Evolutionary conservation across 306 rosid species (phyloP).

Genomic region (Ochetophila trinervis): DNA sequence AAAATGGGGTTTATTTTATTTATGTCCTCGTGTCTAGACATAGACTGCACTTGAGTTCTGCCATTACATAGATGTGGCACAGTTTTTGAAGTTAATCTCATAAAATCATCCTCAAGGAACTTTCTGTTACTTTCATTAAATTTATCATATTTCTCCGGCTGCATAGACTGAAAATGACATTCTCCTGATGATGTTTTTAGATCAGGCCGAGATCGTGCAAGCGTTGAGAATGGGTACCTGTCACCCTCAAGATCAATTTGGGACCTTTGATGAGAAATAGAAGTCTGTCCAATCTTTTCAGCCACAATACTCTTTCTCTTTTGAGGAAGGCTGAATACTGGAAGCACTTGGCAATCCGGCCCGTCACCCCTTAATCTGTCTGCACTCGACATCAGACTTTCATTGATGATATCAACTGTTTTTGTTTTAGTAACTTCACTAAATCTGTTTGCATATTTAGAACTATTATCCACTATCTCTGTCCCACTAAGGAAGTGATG

Average conservation of each 20-base stretch:
- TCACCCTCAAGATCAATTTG: slow-evolving; percentile 27
- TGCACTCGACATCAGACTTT: slow-evolving; percentile 21
- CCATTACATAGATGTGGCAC: slow-evolving; percentile 35
- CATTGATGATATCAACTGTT: slow-evolving; percentile 22
- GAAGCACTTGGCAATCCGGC: slow-evolving; percentile 46
- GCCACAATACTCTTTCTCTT: slow-evolving; percentile 36
- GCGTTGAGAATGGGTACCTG: slow-evolving; percentile 30
- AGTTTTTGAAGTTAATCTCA: slow-evolving; percentile 41
- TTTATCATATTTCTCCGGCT: slow-evolving; percentile 30
- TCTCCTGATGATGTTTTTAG: slow-evolving; percentile 31
- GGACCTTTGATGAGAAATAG: slow-evolving; percentile 25
- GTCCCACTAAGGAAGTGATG: slow-evolving; percentile 25
- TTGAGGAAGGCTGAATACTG: slow-evolving; percentile 40
- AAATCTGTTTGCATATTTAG: slow-evolving; percentile 25
- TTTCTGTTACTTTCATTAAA: slow-evolving; percentile 36
- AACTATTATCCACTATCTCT: slow-evolving; percentile 22
- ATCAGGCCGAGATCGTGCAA: slow-evolving; percentile 30
- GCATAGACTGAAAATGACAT: slow-evolving; percentile 25
- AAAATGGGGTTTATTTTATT: slow-evolving; percentile 37
- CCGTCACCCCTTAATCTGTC: slow-evolving; percentile 29
- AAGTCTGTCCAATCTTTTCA: slow-evolving; percentile 26
- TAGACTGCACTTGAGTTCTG: slow-evolving; percentile 35
- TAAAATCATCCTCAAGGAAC: slow-evolving; percentile 28
- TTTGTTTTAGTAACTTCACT: slow-evolving; percentile 40
- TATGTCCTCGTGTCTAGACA: slow-evolving; percentile 27